Percentiles rank a stretch among this genome's conserved stretches.
These are phyloP conservation scores for Cucumis melo DNA, from an alignment of 306 rosid species.

Conservation along the genomic window DNA sequence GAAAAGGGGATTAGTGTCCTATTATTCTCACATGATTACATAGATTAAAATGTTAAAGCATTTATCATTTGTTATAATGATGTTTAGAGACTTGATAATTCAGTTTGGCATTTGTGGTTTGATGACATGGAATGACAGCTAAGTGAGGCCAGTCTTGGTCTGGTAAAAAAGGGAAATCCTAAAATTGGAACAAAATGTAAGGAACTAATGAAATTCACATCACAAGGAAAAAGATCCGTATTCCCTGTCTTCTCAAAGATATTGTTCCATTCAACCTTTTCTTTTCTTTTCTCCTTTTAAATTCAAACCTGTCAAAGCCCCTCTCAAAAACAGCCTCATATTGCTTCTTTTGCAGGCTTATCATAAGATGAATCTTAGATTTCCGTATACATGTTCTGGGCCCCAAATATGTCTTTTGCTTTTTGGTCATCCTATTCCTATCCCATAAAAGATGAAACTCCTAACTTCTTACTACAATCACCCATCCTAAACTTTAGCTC, in stretches of 20 bases:
- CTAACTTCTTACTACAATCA: slow-evolving; percentile 29
- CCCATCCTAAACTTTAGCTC: slow-evolving; percentile 7
- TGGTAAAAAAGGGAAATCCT: slow-evolving; percentile 34
- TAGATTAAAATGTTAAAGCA: neutral
- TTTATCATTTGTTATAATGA: neutral
- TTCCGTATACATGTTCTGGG: slow-evolving; percentile 44
- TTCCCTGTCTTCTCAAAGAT: slow-evolving; percentile 85
- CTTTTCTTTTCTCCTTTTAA: slow-evolving; percentile 1
- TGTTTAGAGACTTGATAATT: neutral
- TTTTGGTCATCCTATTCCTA: slow-evolving; percentile 47
- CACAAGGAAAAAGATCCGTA: slow-evolving; percentile 22
- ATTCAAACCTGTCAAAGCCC: slow-evolving; percentile 87
- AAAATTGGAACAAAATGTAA: slow-evolving; percentile 7
- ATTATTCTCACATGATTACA: slow-evolving; percentile 2
- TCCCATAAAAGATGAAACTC: slow-evolving; percentile 40
- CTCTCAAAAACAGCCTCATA: slow-evolving; percentile 59
- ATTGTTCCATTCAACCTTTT: slow-evolving; percentile 64
- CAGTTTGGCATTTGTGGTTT: neutral
- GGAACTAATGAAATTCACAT: slow-evolving; percentile 10
- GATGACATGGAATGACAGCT: neutral
- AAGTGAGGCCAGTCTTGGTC: neutral
- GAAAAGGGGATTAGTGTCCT: neutral
- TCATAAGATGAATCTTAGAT: slow-evolving; percentile 69
- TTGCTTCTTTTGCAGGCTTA: slow-evolving; percentile 67
- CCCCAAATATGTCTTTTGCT: slow-evolving; percentile 40